phyloP scores from a whole-genome alignment of 805 yeast species.

The Lachancea sp. region DNA sequence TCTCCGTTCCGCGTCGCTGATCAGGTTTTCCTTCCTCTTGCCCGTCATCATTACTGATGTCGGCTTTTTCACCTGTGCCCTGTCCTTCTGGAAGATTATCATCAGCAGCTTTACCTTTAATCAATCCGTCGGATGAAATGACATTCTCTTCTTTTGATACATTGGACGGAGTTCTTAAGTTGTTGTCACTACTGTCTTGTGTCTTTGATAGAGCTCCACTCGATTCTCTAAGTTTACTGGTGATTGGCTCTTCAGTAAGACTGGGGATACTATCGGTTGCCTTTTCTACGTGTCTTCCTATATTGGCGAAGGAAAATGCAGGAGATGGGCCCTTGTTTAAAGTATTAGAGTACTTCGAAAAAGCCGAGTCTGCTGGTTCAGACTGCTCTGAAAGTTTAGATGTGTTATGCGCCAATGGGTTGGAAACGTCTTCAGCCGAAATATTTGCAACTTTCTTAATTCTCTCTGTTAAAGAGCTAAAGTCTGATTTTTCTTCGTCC shows the following conservation, averaged over 20 bases:
- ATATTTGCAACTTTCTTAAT: constrained; percentile 27
- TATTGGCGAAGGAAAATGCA: constrained; percentile 15
- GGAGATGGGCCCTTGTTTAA: constrained; percentile 14
- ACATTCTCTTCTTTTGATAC: not conserved
- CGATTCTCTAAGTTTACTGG: no score
- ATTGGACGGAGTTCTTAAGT: not conserved
- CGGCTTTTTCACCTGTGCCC: not conserved
- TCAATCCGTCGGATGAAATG: not conserved
- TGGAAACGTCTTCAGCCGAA: constrained; percentile 10
- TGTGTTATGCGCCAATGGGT: not conserved
- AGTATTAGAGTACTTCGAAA: constrained; percentile 22
- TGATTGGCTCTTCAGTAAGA: no score
- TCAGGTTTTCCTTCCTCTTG: not conserved
- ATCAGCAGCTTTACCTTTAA: not conserved
- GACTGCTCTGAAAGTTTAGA: not conserved
- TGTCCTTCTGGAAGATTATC: not conserved
- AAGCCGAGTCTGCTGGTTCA: constrained; percentile 19
- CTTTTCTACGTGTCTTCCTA: not conserved
- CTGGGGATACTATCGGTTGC: not conserved
- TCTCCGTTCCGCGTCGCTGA: no score
- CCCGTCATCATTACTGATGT: not conserved
- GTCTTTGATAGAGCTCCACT: no score
- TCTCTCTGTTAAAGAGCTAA: constrained; percentile 23
- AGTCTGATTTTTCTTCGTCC: not conserved
- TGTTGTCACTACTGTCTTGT: no score